A percentile compares a stretch with the other conserved stretches of the same genome.
Conservation (phyloP, 2,329 filamentous ascomycete species). For the Aaosphaeria pasadenensis region DNA sequence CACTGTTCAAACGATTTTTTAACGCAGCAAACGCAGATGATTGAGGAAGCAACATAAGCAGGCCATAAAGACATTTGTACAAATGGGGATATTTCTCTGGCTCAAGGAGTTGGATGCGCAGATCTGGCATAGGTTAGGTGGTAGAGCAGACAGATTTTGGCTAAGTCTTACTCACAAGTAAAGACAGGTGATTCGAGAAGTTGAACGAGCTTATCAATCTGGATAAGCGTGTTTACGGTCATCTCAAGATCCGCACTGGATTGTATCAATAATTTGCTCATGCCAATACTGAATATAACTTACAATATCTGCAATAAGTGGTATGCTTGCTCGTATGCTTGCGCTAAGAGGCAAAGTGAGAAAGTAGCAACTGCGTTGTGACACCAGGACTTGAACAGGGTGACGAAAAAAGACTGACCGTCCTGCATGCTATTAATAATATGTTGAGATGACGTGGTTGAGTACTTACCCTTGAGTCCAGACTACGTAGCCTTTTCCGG, state of each 20-base stretch:
- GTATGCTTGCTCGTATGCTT: conserved; percentile 97
- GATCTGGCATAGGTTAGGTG: conserved; percentile 54
- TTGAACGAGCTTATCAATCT: conserved; percentile 97
- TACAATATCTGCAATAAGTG: conserved; percentile 94
- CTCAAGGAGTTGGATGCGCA: conserved; percentile 90
- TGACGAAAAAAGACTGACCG: conserved; percentile 91
- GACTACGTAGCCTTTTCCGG: conserved; percentile 81
- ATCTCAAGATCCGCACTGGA: conserved; percentile 89
- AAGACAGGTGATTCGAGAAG: conserved; percentile 96
- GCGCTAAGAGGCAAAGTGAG: conserved; percentile 88
- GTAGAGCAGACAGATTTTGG: not conserved
- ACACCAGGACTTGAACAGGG: conserved; percentile 94
- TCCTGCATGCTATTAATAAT: conserved; percentile 54
- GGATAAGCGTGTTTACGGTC: conserved; percentile 97
- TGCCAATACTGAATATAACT: conserved; percentile 24
- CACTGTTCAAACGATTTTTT: conserved; percentile 94
- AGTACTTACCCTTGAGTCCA: conserved; percentile 71
- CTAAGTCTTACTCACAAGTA: conserved; percentile 66
- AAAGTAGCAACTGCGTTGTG: conserved; percentile 98
- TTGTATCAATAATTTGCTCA: not conserved
- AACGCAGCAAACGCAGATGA: conserved; percentile 95
- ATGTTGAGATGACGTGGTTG: conserved; percentile 3
- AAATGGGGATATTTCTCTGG: conserved; percentile 92
- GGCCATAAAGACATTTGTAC: conserved; percentile 95
- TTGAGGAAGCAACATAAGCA: conserved; percentile 97